Conservation (phyloP, 352 stramenopile species). For the Globisporangium radiosum region DNA sequence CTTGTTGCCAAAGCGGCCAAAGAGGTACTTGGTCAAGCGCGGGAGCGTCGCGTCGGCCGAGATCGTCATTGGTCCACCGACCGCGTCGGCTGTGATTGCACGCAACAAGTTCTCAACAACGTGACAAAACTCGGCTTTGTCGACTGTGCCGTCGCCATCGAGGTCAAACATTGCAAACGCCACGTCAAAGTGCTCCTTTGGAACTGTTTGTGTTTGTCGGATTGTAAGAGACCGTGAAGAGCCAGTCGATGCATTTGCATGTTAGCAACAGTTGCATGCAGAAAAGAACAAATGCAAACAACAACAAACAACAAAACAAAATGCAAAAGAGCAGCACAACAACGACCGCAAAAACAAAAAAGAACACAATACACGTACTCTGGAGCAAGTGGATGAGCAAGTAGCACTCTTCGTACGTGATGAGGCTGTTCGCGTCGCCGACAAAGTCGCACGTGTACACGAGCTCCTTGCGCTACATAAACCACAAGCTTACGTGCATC, state of each 20-base stretch:
- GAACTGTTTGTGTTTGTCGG: slow-evolving; percentile 26
- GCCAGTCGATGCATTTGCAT: no score
- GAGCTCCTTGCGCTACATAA: slow-evolving; percentile 35
- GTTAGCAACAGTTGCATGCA: no score
- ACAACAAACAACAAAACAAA: no score
- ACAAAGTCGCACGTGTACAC: slow-evolving; percentile 70
- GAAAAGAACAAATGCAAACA: no score
- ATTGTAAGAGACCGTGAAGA: no score
- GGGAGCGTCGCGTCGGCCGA: slow-evolving; percentile 24
- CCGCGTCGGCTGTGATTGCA: slow-evolving; percentile 22
- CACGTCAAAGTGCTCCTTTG: slow-evolving; percentile 69
- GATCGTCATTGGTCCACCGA: slow-evolving; percentile 1
- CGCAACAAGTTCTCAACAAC: slow-evolving; percentile 63
- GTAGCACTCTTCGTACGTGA: slow-evolving; percentile 80
- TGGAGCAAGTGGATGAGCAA: slow-evolving; percentile 71
- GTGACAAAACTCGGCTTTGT: slow-evolving; percentile 68
- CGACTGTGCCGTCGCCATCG: slow-evolving; percentile 61
- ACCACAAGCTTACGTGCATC: neutral
- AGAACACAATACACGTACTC: slow-evolving; percentile 26
- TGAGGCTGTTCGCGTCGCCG: slow-evolving; percentile 58
- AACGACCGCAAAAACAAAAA: neutral
- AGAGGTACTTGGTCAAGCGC: slow-evolving; percentile 58
- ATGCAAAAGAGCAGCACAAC: no score
- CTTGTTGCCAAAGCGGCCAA: slow-evolving; percentile 47
- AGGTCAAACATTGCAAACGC: slow-evolving; percentile 81